Conservation (phyloP, 1,284 basidiomycete species). For the Ustilago hordei region DNA sequence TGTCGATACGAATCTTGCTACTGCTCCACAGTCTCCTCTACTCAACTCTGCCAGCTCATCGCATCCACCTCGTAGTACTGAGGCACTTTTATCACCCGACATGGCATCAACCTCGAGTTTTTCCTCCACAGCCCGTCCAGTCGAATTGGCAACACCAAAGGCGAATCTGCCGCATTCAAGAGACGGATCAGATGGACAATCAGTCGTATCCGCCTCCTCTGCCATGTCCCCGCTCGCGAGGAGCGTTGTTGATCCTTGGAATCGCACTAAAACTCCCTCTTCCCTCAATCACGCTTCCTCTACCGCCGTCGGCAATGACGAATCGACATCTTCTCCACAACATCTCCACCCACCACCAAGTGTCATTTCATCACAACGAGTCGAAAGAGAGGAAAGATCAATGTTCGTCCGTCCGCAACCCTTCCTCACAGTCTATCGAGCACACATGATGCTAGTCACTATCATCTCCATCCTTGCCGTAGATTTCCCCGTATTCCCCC, state of each 20-base stretch:
- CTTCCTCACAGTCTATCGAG: conserved; percentile 87
- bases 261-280: conserved; percentile 2
- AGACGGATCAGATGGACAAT: conserved; percentile 35
- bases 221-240: conserved; percentile 42
- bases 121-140: conserved; percentile 12
- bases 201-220: conserved; percentile 31
- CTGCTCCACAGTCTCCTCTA: conserved; percentile 18
- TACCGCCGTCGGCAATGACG: not conserved
- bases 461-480: conserved; percentile 92
- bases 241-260: conserved; percentile 41
- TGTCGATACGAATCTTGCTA: conserved; percentile 17
- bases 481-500: conserved; percentile 90
- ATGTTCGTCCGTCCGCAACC: conserved; percentile 60
- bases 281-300: conserved; percentile 6
- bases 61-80: conserved; percentile 7
- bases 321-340: not conserved
- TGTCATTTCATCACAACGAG: not conserved
- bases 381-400: not conserved
- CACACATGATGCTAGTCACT: conserved; percentile 96
- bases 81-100: conserved; percentile 21
- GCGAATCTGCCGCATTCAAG: conserved; percentile 22
- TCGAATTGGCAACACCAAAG: conserved; percentile 11
- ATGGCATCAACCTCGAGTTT: conserved; percentile 18
- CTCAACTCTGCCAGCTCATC: conserved; percentile 11
- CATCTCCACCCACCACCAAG: not conserved